A percentile compares a stretch with the other conserved stretches of the same genome.
Conservation (phyloP, 306 rosid species). For the Quercus engelmannii region DNA sequence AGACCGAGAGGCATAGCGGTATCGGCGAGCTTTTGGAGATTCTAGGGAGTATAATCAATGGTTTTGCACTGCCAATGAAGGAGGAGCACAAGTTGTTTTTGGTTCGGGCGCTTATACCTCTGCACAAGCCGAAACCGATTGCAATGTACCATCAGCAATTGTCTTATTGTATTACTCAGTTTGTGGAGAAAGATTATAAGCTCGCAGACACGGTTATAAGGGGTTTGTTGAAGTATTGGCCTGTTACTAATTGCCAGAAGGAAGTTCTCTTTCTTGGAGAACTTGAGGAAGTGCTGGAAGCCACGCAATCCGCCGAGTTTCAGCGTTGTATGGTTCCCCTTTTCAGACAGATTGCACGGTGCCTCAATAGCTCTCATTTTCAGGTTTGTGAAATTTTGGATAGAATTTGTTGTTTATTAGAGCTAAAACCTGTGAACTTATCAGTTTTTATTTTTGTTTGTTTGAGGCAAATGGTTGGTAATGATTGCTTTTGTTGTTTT, state of each 20-base stretch:
- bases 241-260: slow-evolving; percentile 84
- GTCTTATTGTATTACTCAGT: slow-evolving; percentile 92
- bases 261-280: slow-evolving; percentile 97
- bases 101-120: slow-evolving; percentile 85
- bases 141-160: slow-evolving; percentile 79
- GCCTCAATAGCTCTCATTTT: slow-evolving; percentile 87
- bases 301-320: slow-evolving; percentile 82
- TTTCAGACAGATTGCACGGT: slow-evolving; percentile 85
- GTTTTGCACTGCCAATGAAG: slow-evolving; percentile 97
- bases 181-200: slow-evolving; percentile 95
- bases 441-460: too few relatives aligned
- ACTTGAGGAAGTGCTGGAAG: slow-evolving; percentile 96
- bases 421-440: too few relatives aligned
- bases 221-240: slow-evolving; percentile 97
- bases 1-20: slow-evolving; percentile 84
- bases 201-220: slow-evolving; percentile 86
- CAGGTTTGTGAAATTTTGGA: slow-evolving; percentile 57
- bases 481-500: too few relatives aligned
- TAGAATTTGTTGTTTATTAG: too few relatives aligned
- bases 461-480: too few relatives aligned
- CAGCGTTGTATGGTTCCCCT: slow-evolving; percentile 98
- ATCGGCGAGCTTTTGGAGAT: slow-evolving; percentile 95
- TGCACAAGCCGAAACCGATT: slow-evolving; percentile 80
- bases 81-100: slow-evolving; percentile 98
- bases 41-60: slow-evolving; percentile 93